Conservation (phyloP, 768 basidiomycete species). For the Pholiota conissans region DNA sequence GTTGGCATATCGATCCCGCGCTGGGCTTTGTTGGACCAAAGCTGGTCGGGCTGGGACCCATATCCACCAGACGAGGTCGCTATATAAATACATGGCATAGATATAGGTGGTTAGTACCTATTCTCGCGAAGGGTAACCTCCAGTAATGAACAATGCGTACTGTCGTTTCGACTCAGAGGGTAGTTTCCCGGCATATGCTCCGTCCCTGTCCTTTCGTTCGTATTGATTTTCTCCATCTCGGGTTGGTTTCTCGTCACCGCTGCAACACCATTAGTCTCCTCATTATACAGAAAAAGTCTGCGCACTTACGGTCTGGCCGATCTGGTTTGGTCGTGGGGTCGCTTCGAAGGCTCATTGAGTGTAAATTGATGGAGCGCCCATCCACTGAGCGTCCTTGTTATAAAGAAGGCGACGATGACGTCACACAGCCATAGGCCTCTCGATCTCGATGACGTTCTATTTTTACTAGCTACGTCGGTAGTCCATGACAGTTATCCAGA, state of each 20-base stretch:
- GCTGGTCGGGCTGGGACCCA: conserved; percentile 10
- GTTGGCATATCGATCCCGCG: conserved; percentile 11
- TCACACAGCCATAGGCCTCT: no score
- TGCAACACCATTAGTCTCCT: neutral
- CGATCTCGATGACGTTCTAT: no score
- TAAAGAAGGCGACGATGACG: neutral
- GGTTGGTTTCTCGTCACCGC: conserved; percentile 17
- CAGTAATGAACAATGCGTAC: neutral
- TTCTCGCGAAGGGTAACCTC: no score
- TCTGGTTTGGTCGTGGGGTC: conserved; percentile 9
- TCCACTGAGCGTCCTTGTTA: neutral
- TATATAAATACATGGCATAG: no score
- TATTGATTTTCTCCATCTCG: conserved; percentile 8
- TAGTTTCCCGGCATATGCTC: conserved; percentile 12
- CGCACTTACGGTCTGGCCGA: conserved; percentile 13
- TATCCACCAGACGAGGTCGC: conserved; percentile 18
- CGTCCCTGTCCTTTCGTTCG: conserved; percentile 5
- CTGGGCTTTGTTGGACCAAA: conserved; percentile 14
- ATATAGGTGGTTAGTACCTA: no score
- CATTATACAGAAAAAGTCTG: neutral
- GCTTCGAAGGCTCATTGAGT: conserved; percentile 12
- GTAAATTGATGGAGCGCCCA: neutral
- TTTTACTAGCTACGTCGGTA: no score
- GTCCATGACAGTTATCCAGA: no score
- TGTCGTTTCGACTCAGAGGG: conserved; percentile 6